A percentile compares a stretch with the other conserved stretches of the same genome.
Evolutionary conservation across 441 rosid species (phyloP).

Genomic region (Isatis lusitanica): DNA sequence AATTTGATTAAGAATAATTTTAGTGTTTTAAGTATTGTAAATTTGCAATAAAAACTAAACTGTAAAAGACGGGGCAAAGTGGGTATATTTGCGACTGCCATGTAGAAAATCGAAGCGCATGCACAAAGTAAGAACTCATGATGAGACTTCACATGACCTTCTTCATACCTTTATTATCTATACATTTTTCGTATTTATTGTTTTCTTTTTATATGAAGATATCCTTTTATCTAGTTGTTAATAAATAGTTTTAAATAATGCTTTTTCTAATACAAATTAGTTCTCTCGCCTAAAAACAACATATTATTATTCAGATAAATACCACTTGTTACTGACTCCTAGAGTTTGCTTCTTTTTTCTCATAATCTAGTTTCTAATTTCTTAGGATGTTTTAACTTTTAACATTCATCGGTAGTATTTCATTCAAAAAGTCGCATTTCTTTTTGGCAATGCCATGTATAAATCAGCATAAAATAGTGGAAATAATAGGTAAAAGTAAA

Average conservation of each 20-base stretch:
- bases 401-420: background rate
- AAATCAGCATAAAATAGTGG: background rate
- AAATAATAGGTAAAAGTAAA: background rate
- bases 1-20: background rate
- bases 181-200: conserved; percentile 8
- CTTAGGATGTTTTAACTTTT: background rate
- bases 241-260: no score
- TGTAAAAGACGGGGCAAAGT: conserved; percentile 11
- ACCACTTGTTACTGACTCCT: background rate
- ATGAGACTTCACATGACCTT: conserved; percentile 41
- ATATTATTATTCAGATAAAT: background rate
- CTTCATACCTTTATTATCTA: conserved; percentile 14
- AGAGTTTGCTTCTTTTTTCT: background rate
- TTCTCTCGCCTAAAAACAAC: background rate
- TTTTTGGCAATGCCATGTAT: background rate
- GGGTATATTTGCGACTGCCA: conserved; percentile 33
- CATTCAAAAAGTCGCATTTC: background rate
- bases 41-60: background rate
- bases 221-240: background rate
- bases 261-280: background rate
- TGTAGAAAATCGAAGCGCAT: conserved; percentile 38
- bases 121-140: conserved; percentile 39
- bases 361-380: background rate
- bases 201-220: conserved; percentile 10
- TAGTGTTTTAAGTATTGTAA: background rate